Evolutionary conservation across 2,329 filamentous ascomycete genomes (phyloP), one percentile per base, ranked within the genome.

Genomic region (Cytospora mali): DNA sequence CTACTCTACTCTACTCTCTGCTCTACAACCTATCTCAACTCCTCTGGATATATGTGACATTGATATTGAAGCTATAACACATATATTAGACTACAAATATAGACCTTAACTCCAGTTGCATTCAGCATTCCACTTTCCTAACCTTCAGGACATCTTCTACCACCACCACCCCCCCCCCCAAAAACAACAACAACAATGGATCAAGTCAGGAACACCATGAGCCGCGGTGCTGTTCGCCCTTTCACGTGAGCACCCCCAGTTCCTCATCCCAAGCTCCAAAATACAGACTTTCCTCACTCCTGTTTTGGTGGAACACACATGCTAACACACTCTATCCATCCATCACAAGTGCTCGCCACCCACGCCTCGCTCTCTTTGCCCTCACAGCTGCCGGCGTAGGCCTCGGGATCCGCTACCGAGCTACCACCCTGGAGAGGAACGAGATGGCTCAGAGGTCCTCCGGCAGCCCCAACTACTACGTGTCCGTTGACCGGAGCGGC

Each of bases 401-500:
- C 56, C 55, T 71, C 27, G 68, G 66, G 59, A 70, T 75, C 62
- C 71, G 72, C 59, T 79, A 78, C 69, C 70, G 75, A 48, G 72
- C 77, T 33, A 66, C 71, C 31, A 71, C 73, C 4, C 66, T 80
- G 29, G 72, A 70, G 46, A 71, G 73, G 61, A 81, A 81, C 73
- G 80, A 82, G 67, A 63, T 72, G 33, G 75, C 75, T 46, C 79
- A 81, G 72, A 74, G 73, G 69, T 73, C 71, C 31, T 67, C 67
- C 62, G 71, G 72, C 42, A 68, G 71, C 5, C 73, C 74, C 27
- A 76, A 77, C 65, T 74, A 78, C 55, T 80, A 83, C 69, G 81
- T 84, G 61, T 79, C 75, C 61, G 81, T 84, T 61, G 81, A 84
- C 60, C 77, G 81, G 27, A 84, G 81, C 68, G 81, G 81, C 4